These are phyloP conservation scores for Ustilago bromivora DNA, from an alignment of 1,284 basidiomycete genomes.

Conservation along the genomic window DNA sequence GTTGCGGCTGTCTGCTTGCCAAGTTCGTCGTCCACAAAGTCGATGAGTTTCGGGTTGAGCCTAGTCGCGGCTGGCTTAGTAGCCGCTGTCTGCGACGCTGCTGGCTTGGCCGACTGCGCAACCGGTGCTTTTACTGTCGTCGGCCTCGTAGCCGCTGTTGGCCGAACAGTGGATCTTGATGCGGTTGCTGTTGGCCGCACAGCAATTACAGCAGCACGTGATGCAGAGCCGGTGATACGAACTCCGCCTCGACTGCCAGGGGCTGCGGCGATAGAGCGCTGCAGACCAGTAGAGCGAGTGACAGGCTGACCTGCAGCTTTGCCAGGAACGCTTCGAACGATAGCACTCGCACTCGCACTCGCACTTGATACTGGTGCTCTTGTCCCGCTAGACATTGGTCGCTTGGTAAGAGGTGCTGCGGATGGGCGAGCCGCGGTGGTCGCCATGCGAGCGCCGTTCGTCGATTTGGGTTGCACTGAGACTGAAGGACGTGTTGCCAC, in stretches of 20 bases:
- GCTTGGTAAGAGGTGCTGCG: background rate
- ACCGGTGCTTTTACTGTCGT: background rate
- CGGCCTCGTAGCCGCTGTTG: background rate
- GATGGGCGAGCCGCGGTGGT: conserved; percentile 6
- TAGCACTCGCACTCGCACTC: background rate
- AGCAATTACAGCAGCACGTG: background rate
- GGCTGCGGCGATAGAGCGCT: conserved; percentile 37
- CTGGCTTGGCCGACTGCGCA: background rate
- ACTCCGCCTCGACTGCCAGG: conserved; percentile 15
- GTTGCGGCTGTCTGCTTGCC: conserved; percentile 37
- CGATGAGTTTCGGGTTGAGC: conserved; percentile 39
- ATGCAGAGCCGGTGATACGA: background rate
- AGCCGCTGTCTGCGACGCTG: conserved; percentile 1
- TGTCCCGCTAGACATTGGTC: background rate
- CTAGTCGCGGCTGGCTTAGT: conserved; percentile 11
- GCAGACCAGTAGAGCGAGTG: conserved; percentile 20
- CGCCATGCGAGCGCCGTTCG: background rate
- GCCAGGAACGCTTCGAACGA: background rate
- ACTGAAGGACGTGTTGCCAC: background rate
- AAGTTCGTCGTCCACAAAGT: conserved; percentile 45
- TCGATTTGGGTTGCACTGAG: background rate
- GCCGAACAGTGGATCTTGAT: conserved; percentile 1
- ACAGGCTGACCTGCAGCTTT: conserved; percentile 5
- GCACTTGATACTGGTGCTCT: background rate
- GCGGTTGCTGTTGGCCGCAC: background rate